Base-by-base conservation (phyloP, 108 stramenopile genomes). In the Skeletonema potamos region DNA sequence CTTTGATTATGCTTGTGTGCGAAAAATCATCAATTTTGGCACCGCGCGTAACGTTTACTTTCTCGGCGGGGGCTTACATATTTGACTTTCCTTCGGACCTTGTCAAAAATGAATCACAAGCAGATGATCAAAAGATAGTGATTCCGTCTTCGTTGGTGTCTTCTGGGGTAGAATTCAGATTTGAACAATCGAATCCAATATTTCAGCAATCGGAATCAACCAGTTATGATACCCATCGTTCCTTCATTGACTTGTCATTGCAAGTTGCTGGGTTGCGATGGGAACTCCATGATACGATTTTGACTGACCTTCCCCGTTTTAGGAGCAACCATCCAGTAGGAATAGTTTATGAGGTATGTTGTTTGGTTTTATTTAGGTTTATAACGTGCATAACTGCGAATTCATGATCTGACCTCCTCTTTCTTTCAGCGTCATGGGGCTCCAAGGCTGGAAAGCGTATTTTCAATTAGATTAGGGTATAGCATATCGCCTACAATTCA, bases 281-380 rank as follows among this genome's bases (percentile, higher is more conserved):
- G 73, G 28, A 36, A 37, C 62, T 64, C 5, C n/a, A n/a, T 15
- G 34, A 48, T 29, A 26, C 22, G 17, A 17, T 33, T 37, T 15
- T 26, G 39, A 22, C 15, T 32, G 27, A 69, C 26, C 54, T 76
- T 37, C 69, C 75, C 1, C 29, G 24, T 27, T 64, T 70, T 10
- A 2, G 7, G 4, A 29, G 70, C n/a, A 48, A 36, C 22, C 4
- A 0, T 27, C 27, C 46, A 6, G 60, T 61, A 30, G 75, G 75
- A 41, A 61, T 76, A 7, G 2, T 70, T 8, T 76, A 76, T 48
- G 70, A 56, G 65, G 74, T 74, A 59, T 15, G 74, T 11, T 62
- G 15, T 27, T 58, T 22, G 61, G 2, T 30, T 27, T 11, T 27
- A 63, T 44, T 27, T 33, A 32, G 2, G 2, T 0, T 32, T 67